Base-by-base conservation (phyloP, 495 filamentous ascomycete genomes). In the Lasiosphaeris hirsuta region DNA sequence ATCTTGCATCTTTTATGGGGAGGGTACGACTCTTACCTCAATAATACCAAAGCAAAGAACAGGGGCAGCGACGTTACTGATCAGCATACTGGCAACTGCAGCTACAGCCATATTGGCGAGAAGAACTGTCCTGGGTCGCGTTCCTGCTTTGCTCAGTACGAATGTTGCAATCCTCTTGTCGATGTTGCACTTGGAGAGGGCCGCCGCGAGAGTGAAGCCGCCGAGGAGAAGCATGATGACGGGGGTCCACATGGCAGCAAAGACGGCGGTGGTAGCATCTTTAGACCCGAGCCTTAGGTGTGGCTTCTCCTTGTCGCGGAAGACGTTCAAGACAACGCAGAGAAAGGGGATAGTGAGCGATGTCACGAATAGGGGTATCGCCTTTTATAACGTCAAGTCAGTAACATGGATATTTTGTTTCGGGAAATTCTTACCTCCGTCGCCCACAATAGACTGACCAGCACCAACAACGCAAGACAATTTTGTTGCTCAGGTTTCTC, bases 31-130 rank as follows among this genome's bases (percentile, higher is more conserved):
- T 85, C 51, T 42, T 42, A 42, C 51, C 51, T 94, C 90, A 60
- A 96, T 91, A 70, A 97, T 97, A 13, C 90, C 95, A 68, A 92
- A 97, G 78, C 95, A 99, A 8, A 99, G 82, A n/a, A 99, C 94
- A 0, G 94, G 94, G 4, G 95, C 93, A 14, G 94, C 94, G 36
- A 99, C 94, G 62, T 99, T 99, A 71, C 89, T 95, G 66, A 99
- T 97, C 83, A 95, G 92, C 94, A 99, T 99, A 62, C 90, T 96
- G 37, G 93, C 83, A 67, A 97, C 93, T 74, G 93, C 92, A 59
- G 94, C 94, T 43, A 99, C 94, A 63, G 96, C 96, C 94, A 99
- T 99, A 72, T 92, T 96, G 23, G 92, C 92, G 19, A 99, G 65
- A 10, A 99, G 81, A 15, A 99, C 92, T 14, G 88, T 89, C 45